These are phyloP conservation scores for Nymphaea colorata DNA, from an alignment of 164 flowering plant genomes.

Conservation along the genomic window DNA sequence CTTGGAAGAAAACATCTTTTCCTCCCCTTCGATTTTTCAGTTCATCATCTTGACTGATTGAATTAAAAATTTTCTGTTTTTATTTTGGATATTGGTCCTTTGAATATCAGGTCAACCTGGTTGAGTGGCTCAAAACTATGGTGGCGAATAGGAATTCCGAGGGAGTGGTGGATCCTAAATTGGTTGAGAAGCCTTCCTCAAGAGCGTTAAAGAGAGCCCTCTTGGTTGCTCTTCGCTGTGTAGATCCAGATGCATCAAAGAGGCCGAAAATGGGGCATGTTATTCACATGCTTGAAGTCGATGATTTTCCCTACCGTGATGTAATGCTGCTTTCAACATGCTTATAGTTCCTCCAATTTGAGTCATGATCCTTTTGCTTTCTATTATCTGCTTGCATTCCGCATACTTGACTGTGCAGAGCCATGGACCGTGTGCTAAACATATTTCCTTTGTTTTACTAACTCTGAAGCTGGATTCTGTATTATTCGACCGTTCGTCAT, in stretches of 20 bases:
- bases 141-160: conserved; percentile 68
- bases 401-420: not conserved
- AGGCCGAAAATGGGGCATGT: conserved; percentile 98
- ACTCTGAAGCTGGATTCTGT: not conserved
- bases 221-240: conserved; percentile 81
- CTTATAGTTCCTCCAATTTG: no score
- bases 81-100: not conserved
- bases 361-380: no score
- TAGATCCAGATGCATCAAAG: conserved; percentile 89
- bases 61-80: not conserved
- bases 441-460: not conserved
- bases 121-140: conserved; percentile 83
- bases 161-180: conserved; percentile 81
- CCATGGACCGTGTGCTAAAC: not conserved
- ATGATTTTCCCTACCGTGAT: conserved; percentile 61
- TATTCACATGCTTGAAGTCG: conserved; percentile 96
- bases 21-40: not conserved
- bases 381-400: not conserved
- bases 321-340: conserved; percentile 15
- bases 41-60: not conserved
- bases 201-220: conserved; percentile 76
- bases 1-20: not conserved
- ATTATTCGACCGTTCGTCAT: not conserved
- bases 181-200: conserved; percentile 72
- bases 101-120: conserved; percentile 58